A percentile compares a stretch with the other conserved stretches of the same genome.
Conservation (phyloP, 2,329 filamentous ascomycete species). For the Fusarium sp. region DNA sequence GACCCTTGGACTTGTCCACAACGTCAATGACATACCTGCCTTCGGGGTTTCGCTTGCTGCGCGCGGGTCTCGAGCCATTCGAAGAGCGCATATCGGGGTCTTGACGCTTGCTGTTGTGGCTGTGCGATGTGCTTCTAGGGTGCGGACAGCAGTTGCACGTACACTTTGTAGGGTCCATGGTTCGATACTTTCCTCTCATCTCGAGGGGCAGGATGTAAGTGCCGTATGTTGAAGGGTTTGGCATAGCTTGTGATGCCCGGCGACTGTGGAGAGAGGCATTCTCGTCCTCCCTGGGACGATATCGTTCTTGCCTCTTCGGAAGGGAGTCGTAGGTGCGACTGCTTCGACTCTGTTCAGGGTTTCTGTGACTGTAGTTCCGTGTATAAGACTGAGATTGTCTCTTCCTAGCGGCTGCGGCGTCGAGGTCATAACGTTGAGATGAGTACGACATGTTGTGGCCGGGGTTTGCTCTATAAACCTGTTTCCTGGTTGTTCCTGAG, state of each 20-base stretch:
- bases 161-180: slow-evolving; percentile 38
- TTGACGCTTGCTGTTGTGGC: slow-evolving; percentile 17
- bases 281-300: slow-evolving; percentile 5
- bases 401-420: slow-evolving; percentile 9
- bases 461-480: slow-evolving; percentile 10
- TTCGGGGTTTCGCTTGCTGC: slow-evolving; percentile 6
- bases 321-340: not conserved
- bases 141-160: slow-evolving; percentile 43
- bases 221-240: slow-evolving; percentile 27
- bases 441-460: slow-evolving; percentile 27
- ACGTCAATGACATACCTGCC: slow-evolving; percentile 36
- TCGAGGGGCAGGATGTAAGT: slow-evolving; percentile 40
- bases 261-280: slow-evolving; percentile 8
- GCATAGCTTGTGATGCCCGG: not conserved
- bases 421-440: slow-evolving; percentile 17
- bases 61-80: slow-evolving; percentile 3
- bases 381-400: slow-evolving; percentile 2
- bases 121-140: slow-evolving; percentile 27
- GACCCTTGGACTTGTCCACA: slow-evolving; percentile 34
- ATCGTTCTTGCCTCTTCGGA: not conserved
- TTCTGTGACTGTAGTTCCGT: not conserved
- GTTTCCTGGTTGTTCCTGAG: not conserved
- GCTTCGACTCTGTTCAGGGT: not conserved
- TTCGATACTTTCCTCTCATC: slow-evolving; percentile 25
- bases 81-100: not conserved